Percentiles rank a stretch among this genome's conserved stretches.
These are phyloP conservation scores for Saccharomycopsis sp. DNA, from an alignment of 805 yeast species.

Conservation along the genomic window DNA sequence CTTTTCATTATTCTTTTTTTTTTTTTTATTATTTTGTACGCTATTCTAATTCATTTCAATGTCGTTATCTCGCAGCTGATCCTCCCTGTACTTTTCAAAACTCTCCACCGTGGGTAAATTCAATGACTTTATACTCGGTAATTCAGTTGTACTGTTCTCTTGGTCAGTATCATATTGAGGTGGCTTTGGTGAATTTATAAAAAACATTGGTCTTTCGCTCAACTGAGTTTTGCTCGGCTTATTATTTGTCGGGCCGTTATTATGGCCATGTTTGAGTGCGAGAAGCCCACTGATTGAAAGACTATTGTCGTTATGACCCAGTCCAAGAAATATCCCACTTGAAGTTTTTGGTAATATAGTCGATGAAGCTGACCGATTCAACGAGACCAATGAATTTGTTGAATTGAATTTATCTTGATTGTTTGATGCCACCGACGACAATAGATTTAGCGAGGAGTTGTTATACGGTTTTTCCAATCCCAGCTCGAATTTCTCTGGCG, in stretches of 20 bases:
- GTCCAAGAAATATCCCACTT: conserved; percentile 21
- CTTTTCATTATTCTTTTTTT: too few relatives aligned
- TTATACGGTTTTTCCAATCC: background rate
- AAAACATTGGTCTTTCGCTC: conserved; percentile 5
- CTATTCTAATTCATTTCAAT: conserved; percentile 5
- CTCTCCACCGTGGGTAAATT: conserved; percentile 21
- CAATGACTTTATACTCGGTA: conserved; percentile 25
- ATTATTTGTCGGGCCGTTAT: too few relatives aligned
- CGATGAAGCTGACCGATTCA: background rate
- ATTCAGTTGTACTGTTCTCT: conserved; percentile 3
- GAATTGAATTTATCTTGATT: conserved; percentile 3
- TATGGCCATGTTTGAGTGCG: conserved; percentile 19
- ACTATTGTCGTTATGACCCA: conserved; percentile 11
- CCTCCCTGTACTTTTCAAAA: too few relatives aligned
- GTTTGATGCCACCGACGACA: conserved; percentile 11
- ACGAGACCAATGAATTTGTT: conserved; percentile 10
- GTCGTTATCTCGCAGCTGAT: conserved; percentile 7
- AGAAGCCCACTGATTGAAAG: conserved; percentile 16
- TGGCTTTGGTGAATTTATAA: conserved; percentile 2
- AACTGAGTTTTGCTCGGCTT: background rate
- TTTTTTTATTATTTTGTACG: background rate
- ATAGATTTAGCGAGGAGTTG: conserved; percentile 7
- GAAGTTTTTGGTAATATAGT: conserved; percentile 12
- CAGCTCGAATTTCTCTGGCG: conserved; percentile 1
- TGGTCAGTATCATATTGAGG: background rate